Evolutionary conservation across 495 filamentous ascomycete genomes (phyloP), one percentile per base, ranked within the genome.

Genomic region (Lasiosphaeriaceae sp.): DNA sequence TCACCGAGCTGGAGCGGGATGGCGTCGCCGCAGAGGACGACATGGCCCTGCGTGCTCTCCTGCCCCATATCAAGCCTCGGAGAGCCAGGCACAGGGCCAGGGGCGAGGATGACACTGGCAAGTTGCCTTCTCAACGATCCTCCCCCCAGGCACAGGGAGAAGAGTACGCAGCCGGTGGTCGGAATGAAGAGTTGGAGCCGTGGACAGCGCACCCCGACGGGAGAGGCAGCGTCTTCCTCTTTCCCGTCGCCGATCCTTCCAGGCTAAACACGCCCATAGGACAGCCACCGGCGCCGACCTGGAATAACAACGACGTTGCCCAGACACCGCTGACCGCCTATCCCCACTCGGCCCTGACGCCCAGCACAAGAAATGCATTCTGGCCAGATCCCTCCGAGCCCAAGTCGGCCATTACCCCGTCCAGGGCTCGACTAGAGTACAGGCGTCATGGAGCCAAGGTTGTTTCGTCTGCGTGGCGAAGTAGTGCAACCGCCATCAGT

Each of bases 391-490:
- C 9, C 26, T 31, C 26, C 26, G 66, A 68, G 47, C 66, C 91
- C 6, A 86, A 90, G 53, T 94, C 90, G 8, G 90, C 90, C n/a
- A 84, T 90, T 50, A 85, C 87, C 17, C 86, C 87, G 2, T 71
- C 71, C 0, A 73, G 92, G 58, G 85, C 89, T 3, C 83, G 82
- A 20, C 90, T 90, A 1, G 86, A 88, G 0, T 77, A 88, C 34
- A 88, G 90, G 48, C 83, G 91, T n/a, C 91, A 96, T 66, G 93
- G 93, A 0, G 92, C 94, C 0, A 80, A 80, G 60, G 90, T 89
- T 2, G 92, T 98, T 2, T 98, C 94, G 7, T 96, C 93, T 22
- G 94, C 94, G 12, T 98, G 94, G 94, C 83, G 89, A 19, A 88
- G 82, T 52, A 85, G 81, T 45, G 84, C 81, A 4, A 80, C 81